Evolutionary conservation across 345 rosid species (phyloP).

Genomic region (Moricandia arvensis): DNA sequence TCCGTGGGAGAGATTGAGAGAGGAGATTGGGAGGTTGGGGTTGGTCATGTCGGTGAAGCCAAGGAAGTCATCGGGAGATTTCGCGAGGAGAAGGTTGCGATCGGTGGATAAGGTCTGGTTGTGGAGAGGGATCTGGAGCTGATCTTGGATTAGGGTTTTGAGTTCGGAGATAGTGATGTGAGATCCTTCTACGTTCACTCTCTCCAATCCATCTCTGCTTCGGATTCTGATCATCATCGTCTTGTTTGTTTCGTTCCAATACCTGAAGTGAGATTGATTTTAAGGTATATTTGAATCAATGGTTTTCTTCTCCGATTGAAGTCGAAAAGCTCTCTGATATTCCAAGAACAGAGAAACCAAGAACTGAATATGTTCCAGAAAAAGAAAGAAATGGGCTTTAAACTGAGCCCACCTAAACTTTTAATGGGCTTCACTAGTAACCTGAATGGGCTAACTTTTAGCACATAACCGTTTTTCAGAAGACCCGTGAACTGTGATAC

Average conservation of each 20-base stretch:
- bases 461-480: neutral
- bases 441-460: neutral
- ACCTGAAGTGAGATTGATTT: neutral
- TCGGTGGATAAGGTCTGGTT: constrained; percentile 76
- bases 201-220: constrained; percentile 90
- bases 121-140: constrained; percentile 75
- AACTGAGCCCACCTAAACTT: neutral
- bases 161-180: constrained; percentile 58
- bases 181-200: constrained; percentile 57
- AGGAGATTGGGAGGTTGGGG: constrained; percentile 51
- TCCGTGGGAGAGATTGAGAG: constrained; percentile 67
- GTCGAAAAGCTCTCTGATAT: neutral
- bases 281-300: no score
- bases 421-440: neutral
- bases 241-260: neutral
- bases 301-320: neutral
- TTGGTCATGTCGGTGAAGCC: constrained; percentile 67
- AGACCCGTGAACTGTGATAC: neutral
- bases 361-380: neutral
- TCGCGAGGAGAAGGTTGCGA: constrained; percentile 69
- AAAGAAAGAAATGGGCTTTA: neutral
- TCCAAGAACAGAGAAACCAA: neutral
- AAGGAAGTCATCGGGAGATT: constrained; percentile 54
- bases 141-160: constrained; percentile 65
- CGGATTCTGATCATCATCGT: constrained; percentile 87